These are phyloP conservation scores for Chrysophaeum taylorii DNA, from an alignment of 352 stramenopile species.

Conservation along the genomic window DNA sequence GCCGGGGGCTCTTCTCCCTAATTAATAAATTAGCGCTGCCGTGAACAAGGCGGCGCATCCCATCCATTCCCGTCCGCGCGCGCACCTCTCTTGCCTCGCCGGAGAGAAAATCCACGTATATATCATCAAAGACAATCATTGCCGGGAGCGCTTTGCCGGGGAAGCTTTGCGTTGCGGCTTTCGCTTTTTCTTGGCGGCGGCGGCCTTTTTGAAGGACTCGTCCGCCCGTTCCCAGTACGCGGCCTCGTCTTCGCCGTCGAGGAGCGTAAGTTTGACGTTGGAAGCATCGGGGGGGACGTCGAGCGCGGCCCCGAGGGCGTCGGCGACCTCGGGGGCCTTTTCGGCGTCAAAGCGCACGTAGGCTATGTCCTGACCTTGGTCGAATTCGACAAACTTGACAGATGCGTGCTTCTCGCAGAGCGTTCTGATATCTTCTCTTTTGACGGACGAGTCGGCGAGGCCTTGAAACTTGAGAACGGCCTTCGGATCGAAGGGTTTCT, in stretches of 20 bases:
- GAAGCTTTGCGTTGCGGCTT: no score
- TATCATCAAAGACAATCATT: no score
- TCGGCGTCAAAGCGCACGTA: not conserved
- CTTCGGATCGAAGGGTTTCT: not conserved
- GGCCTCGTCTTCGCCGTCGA: not conserved
- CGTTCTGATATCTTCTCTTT: not conserved
- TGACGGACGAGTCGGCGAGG: not conserved
- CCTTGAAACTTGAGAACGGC: not conserved
- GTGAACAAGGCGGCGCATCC: no score
- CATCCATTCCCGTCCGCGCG: no score
- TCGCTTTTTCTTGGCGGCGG: no score
- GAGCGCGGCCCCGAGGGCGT: not conserved
- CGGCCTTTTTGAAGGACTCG: not conserved
- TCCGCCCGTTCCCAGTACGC: not conserved
- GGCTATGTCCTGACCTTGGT: not conserved
- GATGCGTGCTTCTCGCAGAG: not conserved
- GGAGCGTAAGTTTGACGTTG: not conserved
- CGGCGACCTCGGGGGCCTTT: not conserved
- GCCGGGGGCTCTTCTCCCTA: no score
- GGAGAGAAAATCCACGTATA: no score
- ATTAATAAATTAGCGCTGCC: no score
- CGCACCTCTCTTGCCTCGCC: no score
- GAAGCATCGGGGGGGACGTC: not conserved
- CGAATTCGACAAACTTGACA: conserved; percentile 3
- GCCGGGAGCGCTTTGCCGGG: no score